Evolutionary conservation across 805 yeast genomes (phyloP).

Genomic region (Starmerella cellae): DNA sequence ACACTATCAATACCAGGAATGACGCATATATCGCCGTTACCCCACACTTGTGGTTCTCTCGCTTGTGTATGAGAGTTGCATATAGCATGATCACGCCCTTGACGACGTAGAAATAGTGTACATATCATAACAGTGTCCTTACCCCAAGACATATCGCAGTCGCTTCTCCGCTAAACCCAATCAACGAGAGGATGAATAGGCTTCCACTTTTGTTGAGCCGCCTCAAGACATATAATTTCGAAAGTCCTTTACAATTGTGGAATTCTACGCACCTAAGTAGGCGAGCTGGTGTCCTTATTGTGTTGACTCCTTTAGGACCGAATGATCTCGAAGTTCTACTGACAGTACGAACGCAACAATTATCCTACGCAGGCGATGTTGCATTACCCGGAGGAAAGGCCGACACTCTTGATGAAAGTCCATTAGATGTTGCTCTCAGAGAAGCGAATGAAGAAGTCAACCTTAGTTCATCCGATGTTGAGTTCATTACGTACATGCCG

Average conservation of each 20-base stretch:
- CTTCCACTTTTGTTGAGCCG: neutral
- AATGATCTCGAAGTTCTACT: conserved; percentile 70
- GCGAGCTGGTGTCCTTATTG: conserved; percentile 65
- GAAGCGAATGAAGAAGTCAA: conserved; percentile 88
- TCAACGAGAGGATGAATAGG: neutral
- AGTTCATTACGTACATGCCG: conserved; percentile 53
- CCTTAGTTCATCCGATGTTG: conserved; percentile 44
- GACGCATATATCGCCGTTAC: too few species aligned
- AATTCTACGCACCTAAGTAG: conserved; percentile 48
- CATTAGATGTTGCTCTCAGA: conserved; percentile 62
- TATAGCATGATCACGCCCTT: too few species aligned
- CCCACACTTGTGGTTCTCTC: too few species aligned
- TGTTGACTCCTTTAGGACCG: conserved; percentile 46
- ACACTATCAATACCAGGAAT: too few species aligned
- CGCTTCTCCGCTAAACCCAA: too few species aligned
- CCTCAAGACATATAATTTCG: neutral
- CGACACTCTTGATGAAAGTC: conserved; percentile 48
- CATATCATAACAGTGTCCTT: too few species aligned
- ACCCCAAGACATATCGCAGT: too few species aligned
- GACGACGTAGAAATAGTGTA: too few species aligned
- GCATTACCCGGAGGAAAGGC: conserved; percentile 93
- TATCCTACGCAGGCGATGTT: conserved; percentile 79
- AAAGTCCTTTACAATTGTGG: conserved; percentile 29
- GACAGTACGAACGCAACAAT: conserved; percentile 59
- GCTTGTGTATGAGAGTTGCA: too few species aligned